Evolutionary conservation across 768 basidiomycete genomes (phyloP).

Genomic region (Fomitopsis pulvina): DNA sequence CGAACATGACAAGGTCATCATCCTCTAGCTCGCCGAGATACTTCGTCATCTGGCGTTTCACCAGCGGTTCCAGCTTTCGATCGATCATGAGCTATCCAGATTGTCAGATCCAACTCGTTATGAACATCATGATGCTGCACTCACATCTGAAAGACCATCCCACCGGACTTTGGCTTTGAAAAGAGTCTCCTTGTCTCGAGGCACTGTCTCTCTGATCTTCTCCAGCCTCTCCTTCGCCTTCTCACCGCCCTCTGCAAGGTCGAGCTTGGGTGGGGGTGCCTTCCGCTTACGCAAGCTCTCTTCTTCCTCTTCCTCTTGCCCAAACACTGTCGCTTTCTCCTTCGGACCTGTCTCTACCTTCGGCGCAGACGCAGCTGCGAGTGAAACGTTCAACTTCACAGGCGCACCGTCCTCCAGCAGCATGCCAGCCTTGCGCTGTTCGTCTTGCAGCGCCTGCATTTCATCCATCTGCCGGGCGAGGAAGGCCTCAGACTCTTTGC

Average conservation of each 20-base stretch:
- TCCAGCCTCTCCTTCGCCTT: conserved; percentile 76
- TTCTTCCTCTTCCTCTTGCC: conserved; percentile 86
- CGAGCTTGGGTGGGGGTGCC: conserved; percentile 82
- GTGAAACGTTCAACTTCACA: conserved; percentile 77
- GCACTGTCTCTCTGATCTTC: conserved; percentile 68
- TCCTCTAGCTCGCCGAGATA: conserved; percentile 91
- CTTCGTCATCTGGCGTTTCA: conserved; percentile 77
- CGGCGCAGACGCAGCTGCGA: conserved; percentile 39
- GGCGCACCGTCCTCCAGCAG: conserved; percentile 89
- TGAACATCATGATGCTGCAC: conserved; percentile 18
- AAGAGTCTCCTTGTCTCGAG: conserved; percentile 68
- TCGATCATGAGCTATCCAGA: conserved; percentile 62
- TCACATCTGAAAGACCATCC: conserved; percentile 85
- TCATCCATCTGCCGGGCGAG: conserved; percentile 93
- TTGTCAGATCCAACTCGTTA: neutral
- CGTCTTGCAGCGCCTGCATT: conserved; percentile 85
- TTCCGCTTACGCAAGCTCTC: conserved; percentile 72
- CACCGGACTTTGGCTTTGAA: conserved; percentile 86
- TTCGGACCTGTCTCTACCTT: conserved; percentile 39
- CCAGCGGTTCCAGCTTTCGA: conserved; percentile 78
- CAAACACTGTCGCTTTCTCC: conserved; percentile 55
- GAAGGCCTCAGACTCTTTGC: conserved; percentile 90
- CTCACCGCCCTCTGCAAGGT: conserved; percentile 77
- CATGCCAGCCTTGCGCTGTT: conserved; percentile 87
- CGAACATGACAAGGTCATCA: conserved; percentile 91